A percentile compares a stretch with the other conserved stretches of the same genome.
Evolutionary conservation across 352 stramenopile species (phyloP).

Genomic region (Globisporangium parvum): DNA sequence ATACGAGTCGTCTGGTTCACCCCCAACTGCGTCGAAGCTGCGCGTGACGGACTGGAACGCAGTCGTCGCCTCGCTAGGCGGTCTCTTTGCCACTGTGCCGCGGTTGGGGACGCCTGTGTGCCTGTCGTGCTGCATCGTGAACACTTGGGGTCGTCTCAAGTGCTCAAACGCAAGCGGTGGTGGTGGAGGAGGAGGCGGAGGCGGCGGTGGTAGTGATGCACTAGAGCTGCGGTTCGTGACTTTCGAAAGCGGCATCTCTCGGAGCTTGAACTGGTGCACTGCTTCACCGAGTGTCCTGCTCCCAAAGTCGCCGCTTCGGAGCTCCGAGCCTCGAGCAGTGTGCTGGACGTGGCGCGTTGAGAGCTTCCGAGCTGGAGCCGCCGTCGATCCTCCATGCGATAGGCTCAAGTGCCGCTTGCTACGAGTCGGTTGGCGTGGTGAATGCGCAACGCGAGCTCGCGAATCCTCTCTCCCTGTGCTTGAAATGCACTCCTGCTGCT

Average conservation of each 20-base stretch:
- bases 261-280: slow-evolving; percentile 42
- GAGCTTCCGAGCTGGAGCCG: not conserved
- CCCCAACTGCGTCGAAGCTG: not conserved
- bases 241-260: slow-evolving; percentile 18
- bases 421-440: not conserved
- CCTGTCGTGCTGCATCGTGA: slow-evolving; percentile 1
- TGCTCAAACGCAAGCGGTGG: slow-evolving; percentile 6
- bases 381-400: not conserved
- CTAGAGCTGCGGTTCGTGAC: not conserved
- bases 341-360: not conserved
- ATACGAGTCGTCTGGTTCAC: not conserved
- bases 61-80: not conserved
- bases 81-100: not conserved
- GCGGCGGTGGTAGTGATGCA: not conserved
- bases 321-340: slow-evolving; percentile 3
- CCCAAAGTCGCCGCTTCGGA: slow-evolving; percentile 53
- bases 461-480: not conserved
- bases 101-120: not conserved
- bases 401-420: not conserved
- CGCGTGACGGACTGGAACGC: slow-evolving; percentile 2
- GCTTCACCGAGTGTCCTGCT: slow-evolving; percentile 63
- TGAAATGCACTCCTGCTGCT: not conserved
- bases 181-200: too few relatives aligned
- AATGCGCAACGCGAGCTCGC: not conserved
- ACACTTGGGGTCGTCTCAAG: slow-evolving; percentile 4